Conservation (phyloP, 345 rosid species). For the Heritiera littoralis region DNA sequence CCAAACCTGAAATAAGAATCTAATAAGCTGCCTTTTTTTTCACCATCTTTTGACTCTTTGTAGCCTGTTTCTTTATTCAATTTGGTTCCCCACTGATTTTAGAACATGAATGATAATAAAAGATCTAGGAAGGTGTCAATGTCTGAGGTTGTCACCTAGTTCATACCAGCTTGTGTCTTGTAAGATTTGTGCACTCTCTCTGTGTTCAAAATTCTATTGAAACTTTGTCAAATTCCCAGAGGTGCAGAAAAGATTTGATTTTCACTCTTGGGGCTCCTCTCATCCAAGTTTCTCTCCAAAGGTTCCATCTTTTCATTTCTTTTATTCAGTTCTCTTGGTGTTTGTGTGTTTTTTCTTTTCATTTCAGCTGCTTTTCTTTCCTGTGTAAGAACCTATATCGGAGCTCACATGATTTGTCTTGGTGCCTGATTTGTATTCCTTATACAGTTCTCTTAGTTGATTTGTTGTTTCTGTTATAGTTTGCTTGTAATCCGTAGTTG, state of each 20-base stretch:
- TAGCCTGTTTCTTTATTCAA: not conserved
- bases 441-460: constrained; percentile 1
- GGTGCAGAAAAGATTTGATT: constrained; percentile 21
- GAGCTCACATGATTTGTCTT: not conserved
- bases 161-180: constrained; percentile 31
- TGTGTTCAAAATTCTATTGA: not conserved
- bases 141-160: constrained; percentile 25
- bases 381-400: too few relatives aligned
- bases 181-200: constrained; percentile 24
- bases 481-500: not conserved
- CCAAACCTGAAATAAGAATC: not conserved
- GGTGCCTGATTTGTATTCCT: not conserved
- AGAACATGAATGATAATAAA: constrained; percentile 12
- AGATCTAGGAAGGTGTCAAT: constrained; percentile 31
- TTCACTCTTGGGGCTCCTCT: constrained; percentile 1
- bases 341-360: constrained; percentile 6
- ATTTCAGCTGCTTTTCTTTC: not conserved
- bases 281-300: constrained; percentile 24
- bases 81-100: not conserved
- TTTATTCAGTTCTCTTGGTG: constrained; percentile 10
- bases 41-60: not conserved
- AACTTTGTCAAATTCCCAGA: constrained; percentile 1
- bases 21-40: not conserved
- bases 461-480: constrained; percentile 15
- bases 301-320: constrained; percentile 35